These are phyloP conservation scores for Lasiodiplodia sp. DNA, from an alignment of 2,329 filamentous ascomycete genomes.

Conservation along the genomic window DNA sequence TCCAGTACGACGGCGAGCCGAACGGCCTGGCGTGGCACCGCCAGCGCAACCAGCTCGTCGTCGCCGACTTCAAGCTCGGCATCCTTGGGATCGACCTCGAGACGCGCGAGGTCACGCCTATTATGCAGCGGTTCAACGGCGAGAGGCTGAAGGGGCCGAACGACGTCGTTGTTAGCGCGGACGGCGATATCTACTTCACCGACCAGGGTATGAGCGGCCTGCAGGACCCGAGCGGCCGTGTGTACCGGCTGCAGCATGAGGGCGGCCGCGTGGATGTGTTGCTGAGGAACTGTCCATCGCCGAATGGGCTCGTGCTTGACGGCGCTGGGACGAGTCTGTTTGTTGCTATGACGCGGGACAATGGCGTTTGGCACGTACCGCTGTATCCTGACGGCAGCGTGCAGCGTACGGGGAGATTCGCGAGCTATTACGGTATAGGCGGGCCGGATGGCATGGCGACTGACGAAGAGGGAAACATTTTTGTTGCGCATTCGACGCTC, in stretches of 20 bases:
- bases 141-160: background rate
- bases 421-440: background rate
- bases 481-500: background rate
- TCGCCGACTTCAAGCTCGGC: background rate
- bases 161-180: background rate
- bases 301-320: background rate
- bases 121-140: slow-evolving; percentile 2
- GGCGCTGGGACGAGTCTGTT: background rate
- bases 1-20: background rate
- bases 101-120: background rate
- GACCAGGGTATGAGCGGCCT: background rate
- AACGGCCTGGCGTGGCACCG: slow-evolving; percentile 1
- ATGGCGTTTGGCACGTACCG: background rate
- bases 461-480: background rate
- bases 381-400: background rate
- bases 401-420: background rate
- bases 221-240: background rate
- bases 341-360: background rate
- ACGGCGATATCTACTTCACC: background rate
- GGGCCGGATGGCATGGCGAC: background rate
- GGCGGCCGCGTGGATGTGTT: background rate
- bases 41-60: background rate
- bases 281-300: background rate
- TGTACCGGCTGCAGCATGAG: background rate
- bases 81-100: background rate